phyloP scores from a whole-genome alignment of 106 monocot species.

The Allium sativum region DNA sequence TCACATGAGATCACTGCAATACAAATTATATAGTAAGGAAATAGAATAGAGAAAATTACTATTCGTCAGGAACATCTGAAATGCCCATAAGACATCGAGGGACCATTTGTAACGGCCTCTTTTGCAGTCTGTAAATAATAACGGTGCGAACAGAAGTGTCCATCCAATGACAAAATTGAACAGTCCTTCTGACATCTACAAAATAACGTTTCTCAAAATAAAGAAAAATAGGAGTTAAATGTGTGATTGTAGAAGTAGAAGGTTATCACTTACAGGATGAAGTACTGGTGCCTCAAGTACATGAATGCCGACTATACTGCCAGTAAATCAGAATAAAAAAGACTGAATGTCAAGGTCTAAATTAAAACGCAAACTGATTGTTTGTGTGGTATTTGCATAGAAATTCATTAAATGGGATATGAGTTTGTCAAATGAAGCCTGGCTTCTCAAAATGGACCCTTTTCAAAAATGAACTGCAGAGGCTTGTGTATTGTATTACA shows the following conservation, averaged over 20 bases:
- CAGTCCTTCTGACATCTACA: constrained; percentile 69
- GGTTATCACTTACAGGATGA: constrained; percentile 60
- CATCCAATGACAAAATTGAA: constrained; percentile 95
- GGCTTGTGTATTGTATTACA: no score
- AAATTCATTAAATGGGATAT: no score
- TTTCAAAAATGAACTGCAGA: no score
- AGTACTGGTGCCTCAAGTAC: constrained; percentile 61
- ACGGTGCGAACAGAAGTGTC: constrained; percentile 81
- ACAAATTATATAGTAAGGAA: constrained; percentile 1
- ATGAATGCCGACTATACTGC: constrained; percentile 83
- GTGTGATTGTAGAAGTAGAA: background rate
- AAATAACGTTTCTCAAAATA: background rate
- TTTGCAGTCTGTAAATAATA: constrained; percentile 60
- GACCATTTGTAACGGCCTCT: constrained; percentile 72
- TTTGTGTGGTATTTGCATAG: no score
- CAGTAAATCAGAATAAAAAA: constrained; percentile 20
- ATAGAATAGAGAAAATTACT: constrained; percentile 24
- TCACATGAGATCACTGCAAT: background rate
- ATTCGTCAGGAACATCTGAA: constrained; percentile 96
- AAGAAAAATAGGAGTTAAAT: background rate
- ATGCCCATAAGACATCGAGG: constrained; percentile 78
- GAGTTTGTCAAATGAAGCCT: no score
- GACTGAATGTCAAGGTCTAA: background rate
- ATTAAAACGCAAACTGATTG: no score
- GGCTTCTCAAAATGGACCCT: no score